phyloP scores from a whole-genome alignment of 192 early-diverging fungal species.

The Umbelopsis isabellina region DNA sequence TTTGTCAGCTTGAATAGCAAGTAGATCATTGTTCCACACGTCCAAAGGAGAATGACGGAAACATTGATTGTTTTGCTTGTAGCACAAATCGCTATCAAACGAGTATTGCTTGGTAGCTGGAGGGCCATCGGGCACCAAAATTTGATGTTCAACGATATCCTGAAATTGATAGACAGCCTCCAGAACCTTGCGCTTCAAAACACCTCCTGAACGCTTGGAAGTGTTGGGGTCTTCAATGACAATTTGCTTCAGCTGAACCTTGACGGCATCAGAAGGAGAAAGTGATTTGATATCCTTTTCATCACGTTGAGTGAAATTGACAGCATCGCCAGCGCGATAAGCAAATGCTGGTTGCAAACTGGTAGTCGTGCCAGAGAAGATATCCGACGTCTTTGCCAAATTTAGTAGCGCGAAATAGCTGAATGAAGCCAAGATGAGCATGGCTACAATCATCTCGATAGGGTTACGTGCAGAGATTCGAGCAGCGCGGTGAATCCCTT shows the following conservation, averaged over 20 bases:
- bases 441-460: conserved; percentile 77
- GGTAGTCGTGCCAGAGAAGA: conserved; percentile 52
- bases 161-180: conserved; percentile 49
- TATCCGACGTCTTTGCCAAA: conserved; percentile 66
- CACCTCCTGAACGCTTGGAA: conserved; percentile 34
- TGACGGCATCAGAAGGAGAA: conserved; percentile 48
- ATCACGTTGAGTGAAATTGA: conserved; percentile 41
- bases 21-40: conserved; percentile 27
- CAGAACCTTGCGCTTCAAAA: conserved; percentile 48
- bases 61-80: conserved; percentile 31
- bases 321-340: conserved; percentile 36
- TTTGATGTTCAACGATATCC: conserved; percentile 41
- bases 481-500: conserved; percentile 49
- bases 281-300: conserved; percentile 48
- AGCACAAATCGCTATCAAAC: conserved; percentile 45
- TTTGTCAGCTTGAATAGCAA: conserved; percentile 32
- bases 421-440: conserved; percentile 73
- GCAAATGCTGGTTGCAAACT: conserved; percentile 50
- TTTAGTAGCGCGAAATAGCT: conserved; percentile 79
- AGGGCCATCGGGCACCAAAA: conserved; percentile 32
- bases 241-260: conserved; percentile 62
- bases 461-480: conserved; percentile 68
- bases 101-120: conserved; percentile 28
- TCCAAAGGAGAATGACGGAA: conserved; percentile 23
- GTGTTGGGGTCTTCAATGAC: conserved; percentile 39